Evolutionary conservation across 2,329 filamentous ascomycete species (phyloP), one percentile per base, ranked within the genome.

Genomic region (Colletotrichum falcatum): DNA sequence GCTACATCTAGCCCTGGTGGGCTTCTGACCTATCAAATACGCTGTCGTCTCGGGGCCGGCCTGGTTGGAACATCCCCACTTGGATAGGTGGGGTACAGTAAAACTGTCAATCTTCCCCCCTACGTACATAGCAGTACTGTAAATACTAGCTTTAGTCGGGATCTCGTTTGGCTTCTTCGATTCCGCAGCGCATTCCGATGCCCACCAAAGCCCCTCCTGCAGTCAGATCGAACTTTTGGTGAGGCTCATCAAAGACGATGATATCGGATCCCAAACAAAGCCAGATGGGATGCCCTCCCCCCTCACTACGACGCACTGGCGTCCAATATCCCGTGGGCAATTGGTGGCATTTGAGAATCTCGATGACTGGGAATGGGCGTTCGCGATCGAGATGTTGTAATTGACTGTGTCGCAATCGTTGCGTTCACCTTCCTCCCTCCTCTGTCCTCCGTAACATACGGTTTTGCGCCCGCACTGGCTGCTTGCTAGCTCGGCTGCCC

Each of bases 371-470:
- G 59, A 63, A 71, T 71, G 68, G 67, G 68, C 68, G 68, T 71
- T 71, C 65, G 65, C 65, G 68, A 71, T 71, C 68, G 68, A 71
- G 68, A 71, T 71, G 68, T 71, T 68, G 39, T 53, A 54, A 60
- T 55, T 68, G 28, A 68, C 68, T 46, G 68, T 71, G 64, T 68
- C 37, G 49, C 18, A 42, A 42, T 62, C 48, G 20, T 16, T 54
- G 28, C 48, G 5, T 30, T 11, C 30, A 35, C 33, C 37, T 30
- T 26, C 51, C 7, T n/a, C n/a, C n/a, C n/a, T n/a, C n/a, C n/a
- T n/a, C n/a, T n/a, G n/a, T n/a, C n/a, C n/a, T 68, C 68, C 64
- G 68, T 71, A 71, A 71, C 46, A 54, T 71, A 71, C 68, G 64
- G 68, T 59, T 42, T 30, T 28, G 30, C 44, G 18, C 20, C 26